These are phyloP conservation scores for Penicillium bialowiezense DNA, from an alignment of 495 filamentous ascomycete species.

Conservation along the genomic window DNA sequence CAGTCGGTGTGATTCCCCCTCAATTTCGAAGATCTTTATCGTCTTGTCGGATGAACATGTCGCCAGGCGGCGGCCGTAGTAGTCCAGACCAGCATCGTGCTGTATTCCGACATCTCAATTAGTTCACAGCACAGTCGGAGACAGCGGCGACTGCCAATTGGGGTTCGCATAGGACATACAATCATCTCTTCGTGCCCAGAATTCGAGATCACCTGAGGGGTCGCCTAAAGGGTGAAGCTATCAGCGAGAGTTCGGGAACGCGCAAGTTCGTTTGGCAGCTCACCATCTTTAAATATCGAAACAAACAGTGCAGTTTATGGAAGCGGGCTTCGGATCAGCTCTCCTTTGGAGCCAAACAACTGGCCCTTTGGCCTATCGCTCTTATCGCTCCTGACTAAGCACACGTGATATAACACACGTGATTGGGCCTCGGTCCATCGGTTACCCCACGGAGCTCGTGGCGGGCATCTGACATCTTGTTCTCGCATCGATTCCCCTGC, in stretches of 20 bases:
- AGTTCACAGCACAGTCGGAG: slow-evolving; percentile 1
- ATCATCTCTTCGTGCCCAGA: slow-evolving; percentile 99
- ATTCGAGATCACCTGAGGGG: slow-evolving; percentile 77
- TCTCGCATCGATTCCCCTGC: too few relatives aligned
- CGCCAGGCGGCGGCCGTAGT: slow-evolving; percentile 93
- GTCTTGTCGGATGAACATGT: slow-evolving; percentile 98
- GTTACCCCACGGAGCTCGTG: slow-evolving; percentile 19
- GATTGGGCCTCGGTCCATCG: slow-evolving; percentile 30
- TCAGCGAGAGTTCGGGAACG: slow-evolving; percentile 12
- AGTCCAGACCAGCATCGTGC: slow-evolving; percentile 98
- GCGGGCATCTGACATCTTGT: neutral
- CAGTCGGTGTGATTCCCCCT: slow-evolving; percentile 86
- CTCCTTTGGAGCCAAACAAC: slow-evolving; percentile 25
- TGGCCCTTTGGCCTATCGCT: slow-evolving; percentile 41
- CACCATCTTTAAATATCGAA: slow-evolving; percentile 19
- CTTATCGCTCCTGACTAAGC: slow-evolving; percentile 29
- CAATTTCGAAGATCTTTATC: slow-evolving; percentile 98
- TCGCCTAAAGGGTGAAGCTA: slow-evolving; percentile 47
- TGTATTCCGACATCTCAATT: slow-evolving; percentile 30
- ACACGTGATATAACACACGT: slow-evolving; percentile 21
- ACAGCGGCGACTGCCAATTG: neutral
- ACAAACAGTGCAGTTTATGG: slow-evolving; percentile 1
- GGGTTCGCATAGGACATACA: slow-evolving; percentile 57
- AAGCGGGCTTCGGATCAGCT: slow-evolving; percentile 4
- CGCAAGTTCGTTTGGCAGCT: neutral